These are phyloP conservation scores for Sclerotinia sclerotiorum DNA, from an alignment of 2,329 filamentous ascomycete genomes.

Conservation along the genomic window DNA sequence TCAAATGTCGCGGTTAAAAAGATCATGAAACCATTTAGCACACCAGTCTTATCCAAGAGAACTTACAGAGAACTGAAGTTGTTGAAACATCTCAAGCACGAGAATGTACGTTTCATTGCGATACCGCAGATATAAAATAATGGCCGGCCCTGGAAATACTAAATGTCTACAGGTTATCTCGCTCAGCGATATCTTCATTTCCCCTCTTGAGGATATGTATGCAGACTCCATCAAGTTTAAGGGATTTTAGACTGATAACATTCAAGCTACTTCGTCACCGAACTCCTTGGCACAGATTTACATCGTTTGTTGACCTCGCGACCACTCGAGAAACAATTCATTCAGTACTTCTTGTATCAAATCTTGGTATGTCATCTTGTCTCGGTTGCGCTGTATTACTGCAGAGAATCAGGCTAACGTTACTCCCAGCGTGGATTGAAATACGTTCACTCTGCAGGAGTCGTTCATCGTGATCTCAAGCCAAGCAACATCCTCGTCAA, in stretches of 20 bases:
- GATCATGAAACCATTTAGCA: conserved; percentile 99
- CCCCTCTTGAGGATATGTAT: conserved; percentile 96
- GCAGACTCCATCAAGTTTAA: conserved; percentile 28
- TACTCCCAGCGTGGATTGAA: conserved; percentile 80
- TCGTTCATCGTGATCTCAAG: conserved; percentile 96
- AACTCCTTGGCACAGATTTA: conserved; percentile 93
- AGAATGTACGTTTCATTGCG: conserved; percentile 66
- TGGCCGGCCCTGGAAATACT: conserved; percentile 29
- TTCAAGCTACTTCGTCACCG: conserved; percentile 91
- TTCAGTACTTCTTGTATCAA: conserved; percentile 99
- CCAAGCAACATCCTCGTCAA: conserved; percentile 99
- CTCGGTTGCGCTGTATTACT: neutral
- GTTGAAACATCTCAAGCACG: conserved; percentile 92
- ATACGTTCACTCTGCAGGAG: conserved; percentile 97
- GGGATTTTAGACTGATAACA: conserved; percentile 29
- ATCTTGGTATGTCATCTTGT: conserved; percentile 70
- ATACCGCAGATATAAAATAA: neutral
- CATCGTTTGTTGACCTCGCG: conserved; percentile 93
- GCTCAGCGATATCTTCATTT: conserved; percentile 99
- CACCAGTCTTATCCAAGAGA: conserved; percentile 94
- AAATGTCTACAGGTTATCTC: conserved; percentile 74
- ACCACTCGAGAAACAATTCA: conserved; percentile 98
- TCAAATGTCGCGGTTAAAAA: conserved; percentile 99
- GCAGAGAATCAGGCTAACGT: conserved; percentile 25
- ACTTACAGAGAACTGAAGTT: conserved; percentile 98